Evolutionary conservation across 108 stramenopile genomes (phyloP), one percentile per base, ranked within the genome.

Genomic region (Conticribra guillardii): DNA sequence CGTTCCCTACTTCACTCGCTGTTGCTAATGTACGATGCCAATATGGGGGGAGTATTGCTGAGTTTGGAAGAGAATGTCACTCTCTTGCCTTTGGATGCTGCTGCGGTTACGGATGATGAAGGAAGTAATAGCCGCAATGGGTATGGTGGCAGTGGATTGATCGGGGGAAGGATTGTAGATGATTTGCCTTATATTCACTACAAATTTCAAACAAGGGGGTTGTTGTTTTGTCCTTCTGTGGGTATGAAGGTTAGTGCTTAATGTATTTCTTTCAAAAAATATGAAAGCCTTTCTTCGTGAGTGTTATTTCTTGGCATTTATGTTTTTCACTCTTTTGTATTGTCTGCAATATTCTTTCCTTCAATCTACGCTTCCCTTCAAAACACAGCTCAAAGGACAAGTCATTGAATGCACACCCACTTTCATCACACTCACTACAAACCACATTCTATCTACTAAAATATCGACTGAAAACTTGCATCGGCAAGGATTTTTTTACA

Each of bases 121-220:
- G 37, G 48, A 4, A 47, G 19, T 17, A 27, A 18, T 31, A 24
- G 23, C 22, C 48, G 29, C 1, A 59, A 48, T 23, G 5, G 33
- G 15, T 54, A 17, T n/a, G 27, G 46, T n/a, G 31, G 53, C 18
- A 48, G 26, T 50, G 69, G 49, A 14, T 31, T 67, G 0, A 23
- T 79, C 19, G 79, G 79, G 9, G 79, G 79, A 16, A 66, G 71
- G 30, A 72, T 79, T 44, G 45, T 72, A 1, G 79, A 79, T 64
- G 79, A 79, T 68, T 64, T 79, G 33, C 79, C 79, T 3, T 72
- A 72, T 50, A 53, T 79, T 67, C 70, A 79, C 56, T 72, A 67
- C 60, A 54, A 52, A 48, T 79, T 79, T 65, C 71, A 68, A 37
- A 47, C 59, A 8, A 33, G 54, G 27, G 79, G 79, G 44, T 57